Percentiles rank a stretch among this genome's conserved stretches.
Evolutionary conservation across 768 basidiomycete species (phyloP).

Genomic region (Lentinula aciculospora): DNA sequence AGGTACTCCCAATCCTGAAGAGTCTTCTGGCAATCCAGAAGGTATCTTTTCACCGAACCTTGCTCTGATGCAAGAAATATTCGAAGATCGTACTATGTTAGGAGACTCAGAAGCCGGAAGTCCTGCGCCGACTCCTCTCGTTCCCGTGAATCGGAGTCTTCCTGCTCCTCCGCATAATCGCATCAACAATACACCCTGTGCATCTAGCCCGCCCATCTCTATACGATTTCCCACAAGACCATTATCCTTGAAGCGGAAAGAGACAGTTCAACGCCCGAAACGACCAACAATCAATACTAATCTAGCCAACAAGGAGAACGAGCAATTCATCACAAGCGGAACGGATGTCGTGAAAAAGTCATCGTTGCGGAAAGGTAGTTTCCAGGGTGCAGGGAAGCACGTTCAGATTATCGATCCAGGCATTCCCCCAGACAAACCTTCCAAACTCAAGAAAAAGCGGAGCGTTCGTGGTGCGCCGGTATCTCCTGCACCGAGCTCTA

Average conservation of each 20-base stretch:
- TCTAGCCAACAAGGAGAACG: slow-evolving; percentile 56
- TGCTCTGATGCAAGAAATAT: slow-evolving; percentile 9
- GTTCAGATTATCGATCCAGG: slow-evolving; percentile 46
- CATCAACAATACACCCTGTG: slow-evolving; percentile 18
- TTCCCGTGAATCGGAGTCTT: neutral
- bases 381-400: slow-evolving; percentile 22
- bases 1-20: neutral
- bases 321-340: slow-evolving; percentile 11
- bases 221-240: neutral
- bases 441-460: slow-evolving; percentile 31
- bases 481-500: slow-evolving; percentile 28
- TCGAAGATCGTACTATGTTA: neutral
- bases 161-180: neutral
- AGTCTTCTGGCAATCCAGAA: neutral
- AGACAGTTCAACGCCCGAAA: slow-evolving; percentile 11
- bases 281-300: slow-evolving; percentile 17
- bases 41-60: slow-evolving; percentile 7
- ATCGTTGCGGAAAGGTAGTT: slow-evolving; percentile 33
- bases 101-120: neutral
- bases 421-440: slow-evolving; percentile 24
- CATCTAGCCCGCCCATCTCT: slow-evolving; percentile 10
- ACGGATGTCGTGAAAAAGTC: slow-evolving; percentile 32
- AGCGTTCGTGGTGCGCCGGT: slow-evolving; percentile 1
- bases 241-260: neutral
- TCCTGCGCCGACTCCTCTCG: neutral